Percentiles rank a stretch among this genome's conserved stretches.
Evolutionary conservation across 495 filamentous ascomycete species (phyloP).

Genomic region (Monascus purpureus): DNA sequence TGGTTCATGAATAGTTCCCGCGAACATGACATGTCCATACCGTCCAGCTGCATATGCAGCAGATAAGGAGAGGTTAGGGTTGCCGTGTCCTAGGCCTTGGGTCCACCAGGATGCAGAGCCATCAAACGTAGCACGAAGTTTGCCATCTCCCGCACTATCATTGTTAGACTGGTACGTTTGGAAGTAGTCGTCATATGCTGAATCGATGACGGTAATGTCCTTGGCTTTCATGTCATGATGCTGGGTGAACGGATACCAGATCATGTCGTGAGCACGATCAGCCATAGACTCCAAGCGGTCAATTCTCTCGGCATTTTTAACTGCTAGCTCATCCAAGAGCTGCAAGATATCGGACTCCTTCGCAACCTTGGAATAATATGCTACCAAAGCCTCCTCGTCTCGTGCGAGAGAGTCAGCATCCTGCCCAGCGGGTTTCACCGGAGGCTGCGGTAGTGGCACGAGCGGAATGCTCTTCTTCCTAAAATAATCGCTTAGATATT

Average conservation of each 20-base stretch:
- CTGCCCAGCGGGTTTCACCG: conserved; percentile 15
- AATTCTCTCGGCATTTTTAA: conserved; percentile 37
- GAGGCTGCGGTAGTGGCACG: conserved; percentile 39
- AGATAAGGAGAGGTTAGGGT: conserved; percentile 48
- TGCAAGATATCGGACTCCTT: conserved; percentile 22
- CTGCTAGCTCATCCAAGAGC: conserved; percentile 31
- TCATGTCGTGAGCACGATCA: conserved; percentile 36
- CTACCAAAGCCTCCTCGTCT: conserved; percentile 39
- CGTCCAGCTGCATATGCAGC: conserved; percentile 69
- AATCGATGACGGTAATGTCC: conserved; percentile 57
- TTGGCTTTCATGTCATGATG: conserved; percentile 44
- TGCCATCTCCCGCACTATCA: conserved; percentile 3
- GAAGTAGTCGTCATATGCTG: conserved; percentile 62
- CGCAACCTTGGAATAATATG: conserved; percentile 38
- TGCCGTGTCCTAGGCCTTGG: conserved; percentile 66
- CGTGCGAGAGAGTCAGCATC: conserved; percentile 18
- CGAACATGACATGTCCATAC: conserved; percentile 79
- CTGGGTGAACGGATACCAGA: conserved; percentile 78
- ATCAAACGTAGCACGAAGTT: conserved; percentile 51
- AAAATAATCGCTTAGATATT: conserved; percentile 52
- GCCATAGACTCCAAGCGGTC: conserved; percentile 44
- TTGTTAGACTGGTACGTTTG: conserved; percentile 32
- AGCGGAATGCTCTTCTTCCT: conserved; percentile 39
- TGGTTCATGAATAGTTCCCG: conserved; percentile 56
- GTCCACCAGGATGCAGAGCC: conserved; percentile 81